Base-by-base conservation (phyloP, 352 stramenopile genomes). In the Phytophthora meadii region DNA sequence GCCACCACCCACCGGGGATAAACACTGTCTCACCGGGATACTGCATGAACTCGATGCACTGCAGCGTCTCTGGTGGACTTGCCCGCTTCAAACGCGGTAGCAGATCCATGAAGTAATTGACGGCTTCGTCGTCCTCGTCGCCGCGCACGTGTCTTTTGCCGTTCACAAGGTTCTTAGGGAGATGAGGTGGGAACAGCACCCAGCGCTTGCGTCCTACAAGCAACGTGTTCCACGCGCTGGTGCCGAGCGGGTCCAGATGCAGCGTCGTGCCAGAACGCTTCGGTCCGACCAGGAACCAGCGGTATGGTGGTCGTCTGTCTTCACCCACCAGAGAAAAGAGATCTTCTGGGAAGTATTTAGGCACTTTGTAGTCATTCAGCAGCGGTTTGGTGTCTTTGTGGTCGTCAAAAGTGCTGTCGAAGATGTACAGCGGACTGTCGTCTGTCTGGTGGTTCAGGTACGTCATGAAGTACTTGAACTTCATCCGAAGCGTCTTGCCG, bases 161-260 rank as follows among this genome's bases (percentile, higher is more conserved):
- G 39, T 89, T 90, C 30, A 90, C 82, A 8, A 91, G 61, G 6
- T 71, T 54, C 60, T 94, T 94, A 10, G 80, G 69, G 8, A 93
- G 55, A 36, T 97, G 82, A 1, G 96, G 96, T 14, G 97, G 97
- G 70, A 98, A 99, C 40, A 99, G 93, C 51, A 99, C 95, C 97
- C 97, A 99, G 55, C 92, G 88, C 80, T 99, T 99, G 17, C 92
- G 84, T 5, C 97, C 97, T 9, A 90, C 78, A 24, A 99, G 84
- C 12, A 98, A 77, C 12, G 93, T 97, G 76, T 99, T 99, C 97
- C 97, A 99, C 7, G 97, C 97, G 67, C 96, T 97, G 2, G 97
- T 99, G 10, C 81, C 86, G 46, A 99, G 97, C 6, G 97, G 97
- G 73, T 99, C 97, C 9, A 98, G 71, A 68, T 99, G 97, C 56